Conservation (phyloP, 1,139 yeast genomes). For the Citeromyces hawaiiensis region DNA sequence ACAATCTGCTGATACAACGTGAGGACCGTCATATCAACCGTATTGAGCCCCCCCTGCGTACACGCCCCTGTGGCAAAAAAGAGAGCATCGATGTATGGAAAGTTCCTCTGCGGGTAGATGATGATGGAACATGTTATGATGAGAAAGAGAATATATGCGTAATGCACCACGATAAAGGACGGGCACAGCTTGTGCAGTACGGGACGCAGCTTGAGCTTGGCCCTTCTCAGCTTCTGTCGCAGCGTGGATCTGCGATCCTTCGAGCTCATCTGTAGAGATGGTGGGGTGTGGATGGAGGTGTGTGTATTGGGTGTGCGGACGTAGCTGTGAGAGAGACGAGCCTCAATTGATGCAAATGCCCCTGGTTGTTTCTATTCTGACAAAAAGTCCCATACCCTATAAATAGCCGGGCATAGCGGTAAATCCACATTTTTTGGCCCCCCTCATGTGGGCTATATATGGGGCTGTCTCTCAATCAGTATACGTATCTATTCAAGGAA, state of each 20-base stretch:
- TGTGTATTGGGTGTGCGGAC: no score
- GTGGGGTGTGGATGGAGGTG: no score
- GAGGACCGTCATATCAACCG: conserved; percentile 51
- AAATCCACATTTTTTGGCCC: no score
- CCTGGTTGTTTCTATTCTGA: no score
- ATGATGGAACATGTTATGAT: conserved; percentile 56
- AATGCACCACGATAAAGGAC: conserved; percentile 71
- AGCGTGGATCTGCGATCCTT: conserved; percentile 4
- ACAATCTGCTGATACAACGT: conserved; percentile 67
- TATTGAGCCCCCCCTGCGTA: conserved; percentile 88
- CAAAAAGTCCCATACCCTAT: no score
- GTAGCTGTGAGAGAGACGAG: no score
- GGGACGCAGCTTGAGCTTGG: conserved; percentile 26
- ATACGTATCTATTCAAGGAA: no score
- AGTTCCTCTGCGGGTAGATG: conserved; percentile 58
- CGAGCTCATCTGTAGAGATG: background rate
- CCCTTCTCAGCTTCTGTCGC: conserved; percentile 12
- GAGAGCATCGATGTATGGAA: conserved; percentile 63
- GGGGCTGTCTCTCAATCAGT: no score
- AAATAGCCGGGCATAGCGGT: no score
- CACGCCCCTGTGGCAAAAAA: conserved; percentile 65
- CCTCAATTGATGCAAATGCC: no score
- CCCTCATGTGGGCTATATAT: no score
- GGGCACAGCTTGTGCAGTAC: conserved; percentile 41
- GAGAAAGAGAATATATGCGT: conserved; percentile 42